Conservation (phyloP, 768 basidiomycete species). For the Boletellus sp. region DNA sequence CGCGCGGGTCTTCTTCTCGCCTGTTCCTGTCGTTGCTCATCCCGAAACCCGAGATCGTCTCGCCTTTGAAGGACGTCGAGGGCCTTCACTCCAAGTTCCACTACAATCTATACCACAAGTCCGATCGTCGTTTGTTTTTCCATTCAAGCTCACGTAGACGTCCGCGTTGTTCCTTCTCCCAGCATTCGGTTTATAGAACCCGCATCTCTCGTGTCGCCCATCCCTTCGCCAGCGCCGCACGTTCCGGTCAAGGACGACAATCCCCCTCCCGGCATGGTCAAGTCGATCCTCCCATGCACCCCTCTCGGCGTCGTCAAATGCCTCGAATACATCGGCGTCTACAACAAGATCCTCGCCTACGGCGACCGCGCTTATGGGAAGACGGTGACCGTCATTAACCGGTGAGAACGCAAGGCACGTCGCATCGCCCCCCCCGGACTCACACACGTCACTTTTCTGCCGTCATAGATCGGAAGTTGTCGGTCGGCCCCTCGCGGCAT, state of each 20-base stretch:
- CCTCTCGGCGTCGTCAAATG: constrained; percentile 96
- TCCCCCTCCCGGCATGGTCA: constrained; percentile 82
- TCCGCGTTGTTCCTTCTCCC: no score
- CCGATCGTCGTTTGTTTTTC: constrained; percentile 14
- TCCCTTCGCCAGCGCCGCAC: constrained; percentile 31
- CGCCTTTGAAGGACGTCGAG: constrained; percentile 96
- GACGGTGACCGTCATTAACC: constrained; percentile 91
- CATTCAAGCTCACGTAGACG: not conserved
- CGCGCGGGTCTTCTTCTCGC: no score
- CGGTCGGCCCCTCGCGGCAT: constrained; percentile 91
- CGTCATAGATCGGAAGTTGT: constrained; percentile 85
- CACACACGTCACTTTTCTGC: not conserved
- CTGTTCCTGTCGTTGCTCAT: not conserved
- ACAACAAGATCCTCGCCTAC: constrained; percentile 88
- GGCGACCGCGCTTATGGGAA: constrained; percentile 94
- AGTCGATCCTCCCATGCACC: constrained; percentile 96
- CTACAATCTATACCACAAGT: constrained; percentile 95
- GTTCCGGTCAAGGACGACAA: constrained; percentile 46
- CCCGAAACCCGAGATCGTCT: constrained; percentile 64
- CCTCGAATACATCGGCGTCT: constrained; percentile 86
- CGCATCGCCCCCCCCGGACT: not conserved
- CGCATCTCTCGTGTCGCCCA: constrained; percentile 53
- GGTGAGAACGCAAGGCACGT: constrained; percentile 42
- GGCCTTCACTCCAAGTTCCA: constrained; percentile 96
- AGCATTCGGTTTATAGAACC: constrained; percentile 94